phyloP scores from a whole-genome alignment of 345 rosid genomes.

The Noccaea bulbosa region DNA sequence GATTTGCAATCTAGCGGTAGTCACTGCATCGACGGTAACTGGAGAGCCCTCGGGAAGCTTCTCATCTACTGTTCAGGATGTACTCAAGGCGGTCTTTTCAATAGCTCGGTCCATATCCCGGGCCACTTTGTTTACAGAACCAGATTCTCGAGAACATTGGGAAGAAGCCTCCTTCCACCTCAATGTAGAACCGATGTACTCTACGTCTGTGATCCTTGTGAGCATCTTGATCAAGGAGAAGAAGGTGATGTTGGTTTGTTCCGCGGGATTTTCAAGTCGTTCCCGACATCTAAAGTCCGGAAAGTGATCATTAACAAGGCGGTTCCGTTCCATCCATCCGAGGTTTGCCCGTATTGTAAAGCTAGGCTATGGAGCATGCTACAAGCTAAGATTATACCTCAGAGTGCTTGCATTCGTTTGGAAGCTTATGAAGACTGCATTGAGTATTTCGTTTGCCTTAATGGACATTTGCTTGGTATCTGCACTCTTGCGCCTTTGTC shows the following conservation, averaged over 20 bases:
- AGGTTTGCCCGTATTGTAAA: conserved; percentile 91
- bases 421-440: conserved; percentile 91
- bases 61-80: conserved; percentile 95
- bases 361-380: conserved; percentile 95
- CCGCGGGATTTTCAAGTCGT: conserved; percentile 92
- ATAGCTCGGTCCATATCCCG: conserved; percentile 64
- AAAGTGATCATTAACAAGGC: conserved; percentile 69
- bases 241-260: conserved; percentile 97
- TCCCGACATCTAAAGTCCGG: conserved; percentile 71
- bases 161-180: conserved; percentile 90
- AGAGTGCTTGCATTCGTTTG: conserved; percentile 88
- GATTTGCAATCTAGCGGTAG: conserved; percentile 94
- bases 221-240: conserved; percentile 98
- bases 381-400: conserved; percentile 93
- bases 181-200: conserved; percentile 90
- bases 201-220: conserved; percentile 97
- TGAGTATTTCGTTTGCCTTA: conserved; percentile 90
- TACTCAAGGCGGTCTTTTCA: conserved; percentile 72
- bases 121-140: conserved; percentile 93
- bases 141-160: conserved; percentile 89
- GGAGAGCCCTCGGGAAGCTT: conserved; percentile 96
- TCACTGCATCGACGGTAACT: conserved; percentile 92
- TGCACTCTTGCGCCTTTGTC: conserved; percentile 93
- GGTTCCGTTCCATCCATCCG: conserved; percentile 86
- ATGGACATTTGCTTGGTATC: conserved; percentile 91